Conservation (phyloP, 2,329 filamentous ascomycete genomes). For the Parascedosporium putredinis region DNA sequence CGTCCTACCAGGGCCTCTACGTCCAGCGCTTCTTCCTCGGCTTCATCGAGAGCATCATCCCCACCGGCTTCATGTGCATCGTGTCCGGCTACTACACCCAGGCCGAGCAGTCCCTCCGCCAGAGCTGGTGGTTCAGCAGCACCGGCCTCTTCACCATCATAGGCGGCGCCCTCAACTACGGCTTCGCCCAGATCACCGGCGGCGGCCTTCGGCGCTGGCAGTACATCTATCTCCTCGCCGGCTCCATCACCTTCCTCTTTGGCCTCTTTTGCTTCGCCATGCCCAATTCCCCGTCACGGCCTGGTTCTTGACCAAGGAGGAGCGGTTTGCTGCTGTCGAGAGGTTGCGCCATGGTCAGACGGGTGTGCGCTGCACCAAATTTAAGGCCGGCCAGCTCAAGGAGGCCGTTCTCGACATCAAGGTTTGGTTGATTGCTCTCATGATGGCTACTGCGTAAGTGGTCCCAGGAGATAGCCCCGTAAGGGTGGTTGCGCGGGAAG, state of each 20-base stretch:
- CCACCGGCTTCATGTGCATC: slow-evolving; percentile 57
- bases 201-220: slow-evolving; percentile 52
- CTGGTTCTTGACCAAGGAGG: slow-evolving; percentile 56
- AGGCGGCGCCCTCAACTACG: slow-evolving; percentile 56
- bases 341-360: slow-evolving; percentile 52
- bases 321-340: slow-evolving; percentile 55
- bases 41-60: slow-evolving; percentile 54
- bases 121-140: slow-evolving; percentile 57
- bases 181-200: slow-evolving; percentile 50
- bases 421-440: slow-evolving; percentile 52
- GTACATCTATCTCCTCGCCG: slow-evolving; percentile 60
- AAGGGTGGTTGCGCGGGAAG: no score
- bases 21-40: slow-evolving; percentile 56
- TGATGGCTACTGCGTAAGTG: slow-evolving; percentile 51
- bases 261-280: slow-evolving; percentile 54
- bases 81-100: slow-evolving; percentile 55
- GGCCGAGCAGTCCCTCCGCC: slow-evolving; percentile 50
- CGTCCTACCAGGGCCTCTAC: slow-evolving; percentile 51
- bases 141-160: slow-evolving; percentile 52
- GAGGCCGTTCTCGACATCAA: slow-evolving; percentile 51
- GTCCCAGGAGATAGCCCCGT: no score
- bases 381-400: slow-evolving; percentile 48
- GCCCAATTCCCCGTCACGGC: slow-evolving; percentile 57
- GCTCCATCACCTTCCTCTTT: slow-evolving; percentile 52
- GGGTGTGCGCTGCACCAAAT: slow-evolving; percentile 48